These are phyloP conservation scores for Yamadazyma spencermartinsiae DNA, from an alignment of 1,139 yeast species.

Conservation along the genomic window DNA sequence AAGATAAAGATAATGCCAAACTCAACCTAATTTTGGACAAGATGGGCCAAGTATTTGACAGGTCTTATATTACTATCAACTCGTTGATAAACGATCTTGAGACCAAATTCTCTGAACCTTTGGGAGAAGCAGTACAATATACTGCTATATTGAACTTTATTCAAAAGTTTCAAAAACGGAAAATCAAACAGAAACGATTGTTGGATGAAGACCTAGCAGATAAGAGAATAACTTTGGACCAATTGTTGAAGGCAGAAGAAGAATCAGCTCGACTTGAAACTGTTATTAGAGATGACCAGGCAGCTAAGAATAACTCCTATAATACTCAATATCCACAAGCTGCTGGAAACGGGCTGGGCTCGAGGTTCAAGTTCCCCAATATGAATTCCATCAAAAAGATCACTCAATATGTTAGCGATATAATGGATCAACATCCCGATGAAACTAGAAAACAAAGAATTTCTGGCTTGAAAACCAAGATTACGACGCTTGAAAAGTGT, in stretches of 20 bases:
- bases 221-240: constrained; percentile 44
- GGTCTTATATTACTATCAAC: constrained; percentile 66
- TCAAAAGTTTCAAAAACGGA: constrained; percentile 67
- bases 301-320: constrained; percentile 29
- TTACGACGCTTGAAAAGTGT: constrained; percentile 56
- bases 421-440: constrained; percentile 72
- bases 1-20: constrained; percentile 30
- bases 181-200: constrained; percentile 64
- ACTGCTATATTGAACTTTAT: constrained; percentile 67
- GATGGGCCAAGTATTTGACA: constrained; percentile 79
- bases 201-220: constrained; percentile 55
- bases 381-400: constrained; percentile 46
- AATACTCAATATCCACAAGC: constrained; percentile 15
- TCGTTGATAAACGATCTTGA: constrained; percentile 68
- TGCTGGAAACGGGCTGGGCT: background rate
- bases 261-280: constrained; percentile 40
- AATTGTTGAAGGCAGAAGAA: constrained; percentile 39
- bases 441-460: constrained; percentile 60
- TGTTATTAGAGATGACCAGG: constrained; percentile 28
- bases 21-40: constrained; percentile 55
- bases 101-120: constrained; percentile 77
- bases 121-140: constrained; percentile 80
- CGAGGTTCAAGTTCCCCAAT: constrained; percentile 17
- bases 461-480: constrained; percentile 50
- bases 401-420: constrained; percentile 64